Percentiles rank a stretch among this genome's conserved stretches.
Evolutionary conservation across 768 basidiomycete genomes (phyloP).

Genomic region (Boletus sensibilis): DNA sequence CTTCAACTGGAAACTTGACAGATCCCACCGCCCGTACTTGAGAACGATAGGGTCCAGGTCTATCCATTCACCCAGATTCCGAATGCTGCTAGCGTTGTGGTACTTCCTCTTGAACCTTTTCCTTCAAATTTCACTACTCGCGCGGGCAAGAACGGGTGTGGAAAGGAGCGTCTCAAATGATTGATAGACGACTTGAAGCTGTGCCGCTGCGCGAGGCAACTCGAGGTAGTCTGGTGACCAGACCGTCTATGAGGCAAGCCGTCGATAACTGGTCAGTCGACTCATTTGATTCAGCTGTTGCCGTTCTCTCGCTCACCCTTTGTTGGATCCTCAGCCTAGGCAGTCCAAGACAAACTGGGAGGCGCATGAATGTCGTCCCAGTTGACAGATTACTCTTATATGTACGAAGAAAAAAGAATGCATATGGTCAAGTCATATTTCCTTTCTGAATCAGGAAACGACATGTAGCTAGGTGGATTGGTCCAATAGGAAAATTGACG

Average conservation of each 20-base stretch:
- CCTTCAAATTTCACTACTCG: neutral
- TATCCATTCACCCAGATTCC: too few relatives aligned
- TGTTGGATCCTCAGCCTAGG: too few relatives aligned
- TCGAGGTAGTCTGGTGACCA: too few relatives aligned
- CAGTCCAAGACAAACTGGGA: neutral
- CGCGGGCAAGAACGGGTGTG: neutral
- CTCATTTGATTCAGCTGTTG: neutral
- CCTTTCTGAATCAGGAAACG: neutral
- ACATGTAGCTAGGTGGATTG: neutral
- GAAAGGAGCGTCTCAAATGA: neutral
- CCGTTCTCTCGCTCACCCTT: neutral
- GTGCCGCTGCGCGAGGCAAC: neutral
- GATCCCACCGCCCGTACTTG: too few relatives aligned
- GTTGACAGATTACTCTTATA: neutral
- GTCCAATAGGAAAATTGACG: slow-evolving; percentile 20
- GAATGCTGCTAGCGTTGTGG: neutral
- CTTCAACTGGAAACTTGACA: neutral
- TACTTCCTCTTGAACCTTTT: neutral
- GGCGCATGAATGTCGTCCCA: neutral
- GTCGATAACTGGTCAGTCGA: too few relatives aligned
- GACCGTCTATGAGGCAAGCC: too few relatives aligned
- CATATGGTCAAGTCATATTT: neutral
- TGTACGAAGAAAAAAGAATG: neutral
- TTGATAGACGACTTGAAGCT: neutral
- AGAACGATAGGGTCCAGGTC: neutral